Conservation (phyloP, 2,329 filamentous ascomycete genomes). For the Calonectria hongkongensis region DNA sequence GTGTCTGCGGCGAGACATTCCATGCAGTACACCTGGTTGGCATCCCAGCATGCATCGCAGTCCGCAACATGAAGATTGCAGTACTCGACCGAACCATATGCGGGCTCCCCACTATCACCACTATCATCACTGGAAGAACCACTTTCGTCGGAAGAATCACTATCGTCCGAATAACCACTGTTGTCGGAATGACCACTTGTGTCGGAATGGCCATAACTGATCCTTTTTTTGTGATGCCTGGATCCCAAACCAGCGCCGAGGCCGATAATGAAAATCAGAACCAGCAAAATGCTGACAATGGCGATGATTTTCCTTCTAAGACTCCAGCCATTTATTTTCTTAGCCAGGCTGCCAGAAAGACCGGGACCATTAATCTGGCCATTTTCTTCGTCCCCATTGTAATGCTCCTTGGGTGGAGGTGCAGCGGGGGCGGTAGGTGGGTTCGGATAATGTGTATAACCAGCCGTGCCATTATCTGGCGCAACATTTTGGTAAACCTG, state of each 20-base stretch:
- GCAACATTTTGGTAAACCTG: background rate
- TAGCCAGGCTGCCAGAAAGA: background rate
- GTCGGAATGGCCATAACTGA: background rate
- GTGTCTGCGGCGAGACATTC: slow-evolving; percentile 3
- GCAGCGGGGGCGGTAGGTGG: background rate
- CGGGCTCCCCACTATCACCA: background rate
- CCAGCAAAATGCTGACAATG: background rate
- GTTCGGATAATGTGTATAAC: background rate
- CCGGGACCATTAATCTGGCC: background rate
- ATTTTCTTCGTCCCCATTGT: background rate
- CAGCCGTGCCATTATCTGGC: background rate
- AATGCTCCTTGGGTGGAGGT: background rate
- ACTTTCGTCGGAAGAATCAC: background rate
- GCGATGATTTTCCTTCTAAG: background rate
- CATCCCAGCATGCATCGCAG: background rate
- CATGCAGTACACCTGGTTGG: slow-evolving; percentile 1
- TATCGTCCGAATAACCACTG: too few relatives aligned
- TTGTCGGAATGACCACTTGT: background rate
- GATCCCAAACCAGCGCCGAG: background rate
- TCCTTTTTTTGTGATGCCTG: background rate
- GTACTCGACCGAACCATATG: background rate
- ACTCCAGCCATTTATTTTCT: background rate
- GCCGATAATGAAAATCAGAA: background rate
- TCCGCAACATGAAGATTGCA: slow-evolving; percentile 1
- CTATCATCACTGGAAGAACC: background rate